A percentile compares a stretch with the other conserved stretches of the same genome.
These are phyloP conservation scores for Guyanaporus albipodus DNA, from an alignment of 768 basidiomycete species.

Conservation along the genomic window DNA sequence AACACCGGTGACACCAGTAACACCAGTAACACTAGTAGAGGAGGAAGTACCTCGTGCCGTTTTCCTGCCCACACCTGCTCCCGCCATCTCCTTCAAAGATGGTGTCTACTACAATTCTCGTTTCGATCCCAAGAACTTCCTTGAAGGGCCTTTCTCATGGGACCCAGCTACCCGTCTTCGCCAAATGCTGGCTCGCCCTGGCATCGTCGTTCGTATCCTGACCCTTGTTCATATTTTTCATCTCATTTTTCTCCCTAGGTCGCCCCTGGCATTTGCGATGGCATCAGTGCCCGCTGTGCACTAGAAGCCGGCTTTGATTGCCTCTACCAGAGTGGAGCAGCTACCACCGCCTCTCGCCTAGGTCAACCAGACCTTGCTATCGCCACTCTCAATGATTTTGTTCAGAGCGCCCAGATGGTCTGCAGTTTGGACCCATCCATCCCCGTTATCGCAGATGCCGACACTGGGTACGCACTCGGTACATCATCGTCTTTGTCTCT, in stretches of 20 bases:
- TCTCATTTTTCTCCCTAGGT: conserved; percentile 36
- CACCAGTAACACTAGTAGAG: no score
- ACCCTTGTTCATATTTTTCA: background rate
- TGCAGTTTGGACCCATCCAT: conserved; percentile 58
- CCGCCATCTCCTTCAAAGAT: conserved; percentile 9
- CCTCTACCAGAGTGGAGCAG: conserved; percentile 77
- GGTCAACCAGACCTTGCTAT: conserved; percentile 79
- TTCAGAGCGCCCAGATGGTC: conserved; percentile 67
- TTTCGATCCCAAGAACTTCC: conserved; percentile 62
- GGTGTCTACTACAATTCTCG: conserved; percentile 61
- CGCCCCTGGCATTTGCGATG: conserved; percentile 77
- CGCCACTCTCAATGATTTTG: conserved; percentile 75
- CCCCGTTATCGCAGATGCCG: conserved; percentile 77
- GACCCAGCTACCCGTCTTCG: conserved; percentile 71
- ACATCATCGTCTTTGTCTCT: conserved; percentile 6
- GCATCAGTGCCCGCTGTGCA: conserved; percentile 76
- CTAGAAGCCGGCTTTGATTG: conserved; percentile 77
- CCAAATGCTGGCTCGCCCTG: conserved; percentile 65
- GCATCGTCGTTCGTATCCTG: conserved; percentile 60
- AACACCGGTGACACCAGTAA: no score
- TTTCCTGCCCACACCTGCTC: conserved; percentile 14
- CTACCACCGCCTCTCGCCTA: conserved; percentile 74
- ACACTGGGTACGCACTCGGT: conserved; percentile 53
- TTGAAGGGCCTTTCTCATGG: conserved; percentile 63
- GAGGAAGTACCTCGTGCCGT: no score